These are phyloP conservation scores for Aspergillus taichungensis DNA, from an alignment of 495 filamentous ascomycete genomes.

Conservation along the genomic window DNA sequence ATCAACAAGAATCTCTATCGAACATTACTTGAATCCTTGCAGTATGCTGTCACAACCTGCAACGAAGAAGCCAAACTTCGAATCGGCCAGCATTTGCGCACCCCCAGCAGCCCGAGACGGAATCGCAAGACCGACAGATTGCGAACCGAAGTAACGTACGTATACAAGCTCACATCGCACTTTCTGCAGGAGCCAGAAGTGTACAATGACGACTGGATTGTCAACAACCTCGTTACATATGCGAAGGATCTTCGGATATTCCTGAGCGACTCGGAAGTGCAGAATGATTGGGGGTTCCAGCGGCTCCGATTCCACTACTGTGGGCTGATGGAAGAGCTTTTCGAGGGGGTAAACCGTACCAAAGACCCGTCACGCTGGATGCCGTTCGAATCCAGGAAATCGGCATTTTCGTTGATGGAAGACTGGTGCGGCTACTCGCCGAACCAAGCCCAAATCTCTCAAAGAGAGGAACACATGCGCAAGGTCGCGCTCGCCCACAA, in stretches of 20 bases:
- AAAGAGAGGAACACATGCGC: constrained; percentile 81
- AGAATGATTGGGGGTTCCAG: constrained; percentile 95
- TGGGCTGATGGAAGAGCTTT: constrained; percentile 84
- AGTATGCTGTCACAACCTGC: constrained; percentile 69
- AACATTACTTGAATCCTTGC: constrained; percentile 80
- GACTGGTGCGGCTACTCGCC: constrained; percentile 98
- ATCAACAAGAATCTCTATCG: constrained; percentile 96
- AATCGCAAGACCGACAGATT: constrained; percentile 76
- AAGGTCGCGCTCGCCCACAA: constrained; percentile 64
- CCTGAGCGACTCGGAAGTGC: constrained; percentile 84
- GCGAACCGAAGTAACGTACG: constrained; percentile 88
- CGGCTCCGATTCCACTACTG: constrained; percentile 88
- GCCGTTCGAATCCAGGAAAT: constrained; percentile 89
- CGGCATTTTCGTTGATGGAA: constrained; percentile 92
- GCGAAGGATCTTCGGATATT: constrained; percentile 89
- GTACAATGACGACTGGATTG: constrained; percentile 84
- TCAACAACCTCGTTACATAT: constrained; percentile 82
- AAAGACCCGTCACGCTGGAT: constrained; percentile 85
- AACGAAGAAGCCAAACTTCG: constrained; percentile 85
- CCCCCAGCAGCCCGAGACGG: constrained; percentile 62
- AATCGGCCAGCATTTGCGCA: constrained; percentile 65
- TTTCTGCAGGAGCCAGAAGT: constrained; percentile 74
- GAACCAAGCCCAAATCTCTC: constrained; percentile 72
- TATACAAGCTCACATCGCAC: constrained; percentile 89
- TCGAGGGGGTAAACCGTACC: constrained; percentile 82